Base-by-base conservation (phyloP, 129 eudicot species). In the Dittrichia graveolens region DNA sequence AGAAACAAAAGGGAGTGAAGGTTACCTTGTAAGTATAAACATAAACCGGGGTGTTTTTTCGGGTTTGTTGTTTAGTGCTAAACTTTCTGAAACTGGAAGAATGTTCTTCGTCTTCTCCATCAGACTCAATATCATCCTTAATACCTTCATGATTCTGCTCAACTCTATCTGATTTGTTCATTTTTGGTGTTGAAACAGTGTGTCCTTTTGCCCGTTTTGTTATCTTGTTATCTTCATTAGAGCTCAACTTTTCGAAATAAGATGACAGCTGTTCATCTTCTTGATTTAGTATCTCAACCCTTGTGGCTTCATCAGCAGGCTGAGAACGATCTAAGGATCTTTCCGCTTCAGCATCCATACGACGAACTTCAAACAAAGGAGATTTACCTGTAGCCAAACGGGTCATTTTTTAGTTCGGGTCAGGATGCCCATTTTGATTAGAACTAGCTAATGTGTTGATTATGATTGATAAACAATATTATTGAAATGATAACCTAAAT, bases 21-120 rank as follows among this genome's bases (percentile, higher is more conserved):
- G 61, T 67, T 74, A 90, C 98, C 98, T 94, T 90, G 81, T 85
- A 88, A 16, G 93, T 85, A 71, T 88, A 94, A 34, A 94, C 93
- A 83, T 39, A 88, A 5, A 84, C 75, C 5, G 88, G 89, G 50
- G 80, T 64, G 68, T 53, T 74, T 43, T 67, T 87, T 67, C 61
- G 78, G 76, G 68, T 78, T 69, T 34, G 52, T 77, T 19, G 78
- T 35, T 75, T 77, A 54, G 74, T 68, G 60, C 67, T 79, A 59
- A 48, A 19, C 56, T 80, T 80, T 79, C 71, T 62, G 72, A 73
- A 57, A 52, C 61, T 66, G 14, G 55, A 80, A 72, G 74, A 54
- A 75, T 63, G 78, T 56, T 76, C 82, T 41, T 78, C 82, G 8
- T 80, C 90, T 48, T 77, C 84, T 7, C 50, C 79, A 68, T 78